phyloP scores from a whole-genome alignment of 73 alveolate genomes.

The Stentor roeselii region DNA sequence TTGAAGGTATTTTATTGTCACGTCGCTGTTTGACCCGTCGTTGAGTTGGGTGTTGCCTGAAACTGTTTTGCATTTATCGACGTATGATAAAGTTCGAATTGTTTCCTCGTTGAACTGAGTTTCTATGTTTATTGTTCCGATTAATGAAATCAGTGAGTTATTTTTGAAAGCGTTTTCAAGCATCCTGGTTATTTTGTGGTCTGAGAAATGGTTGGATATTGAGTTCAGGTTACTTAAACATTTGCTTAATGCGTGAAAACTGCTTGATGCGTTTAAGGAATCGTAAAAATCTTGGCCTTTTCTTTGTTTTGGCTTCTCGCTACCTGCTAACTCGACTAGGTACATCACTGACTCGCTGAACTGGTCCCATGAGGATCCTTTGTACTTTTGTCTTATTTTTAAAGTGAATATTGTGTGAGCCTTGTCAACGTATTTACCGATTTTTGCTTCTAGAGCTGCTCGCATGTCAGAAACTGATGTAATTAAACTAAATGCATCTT shows the following conservation, averaged over 20 bases:
- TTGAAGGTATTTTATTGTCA: neutral
- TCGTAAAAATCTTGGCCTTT: constrained; percentile 31
- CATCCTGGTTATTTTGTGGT: constrained; percentile 29
- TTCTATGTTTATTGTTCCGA: constrained; percentile 12
- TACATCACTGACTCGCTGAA: neutral
- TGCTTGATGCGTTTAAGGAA: constrained; percentile 20
- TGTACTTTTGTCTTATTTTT: constrained; percentile 4
- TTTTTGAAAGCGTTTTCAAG: neutral
- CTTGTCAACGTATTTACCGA: neutral
- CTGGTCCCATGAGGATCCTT: constrained; percentile 10
- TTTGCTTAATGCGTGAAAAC: constrained; percentile 25
- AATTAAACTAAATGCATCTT: too few species aligned
- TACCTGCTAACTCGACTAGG: constrained; percentile 40
- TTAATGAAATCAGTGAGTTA: neutral
- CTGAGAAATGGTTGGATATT: constrained; percentile 21
- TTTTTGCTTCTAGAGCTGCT: constrained; percentile 29
- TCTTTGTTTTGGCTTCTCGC: constrained; percentile 26
- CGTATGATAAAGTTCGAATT: constrained; percentile 26
- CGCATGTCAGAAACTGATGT: too few species aligned
- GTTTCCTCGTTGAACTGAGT: constrained; percentile 35
- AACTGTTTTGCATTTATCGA: constrained; percentile 22
- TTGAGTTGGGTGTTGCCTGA: too few species aligned
- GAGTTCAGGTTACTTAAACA: constrained; percentile 8
- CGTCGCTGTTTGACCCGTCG: constrained; percentile 27
- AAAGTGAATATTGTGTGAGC: constrained; percentile 26